Evolutionary conservation across 768 basidiomycete species (phyloP), one percentile per base, ranked within the genome.

Genomic region (Mycena vulgaris): DNA sequence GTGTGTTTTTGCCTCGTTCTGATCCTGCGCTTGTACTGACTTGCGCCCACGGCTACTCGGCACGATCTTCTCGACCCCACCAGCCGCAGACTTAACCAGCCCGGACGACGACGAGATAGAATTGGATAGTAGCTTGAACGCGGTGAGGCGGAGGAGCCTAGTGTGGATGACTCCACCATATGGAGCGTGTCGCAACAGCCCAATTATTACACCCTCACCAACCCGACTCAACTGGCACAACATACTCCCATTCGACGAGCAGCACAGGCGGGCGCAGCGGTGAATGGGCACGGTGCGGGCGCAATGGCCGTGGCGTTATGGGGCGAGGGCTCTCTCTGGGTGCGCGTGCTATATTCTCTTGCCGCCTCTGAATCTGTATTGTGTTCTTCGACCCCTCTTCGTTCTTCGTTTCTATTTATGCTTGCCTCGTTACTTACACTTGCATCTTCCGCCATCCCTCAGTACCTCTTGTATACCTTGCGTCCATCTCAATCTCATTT

Each of bases 121-220:
- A 53, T 53, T 53, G 52, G 21, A 53, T 5, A 53, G 52, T 33
- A 53, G 52, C 52, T 53, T 53, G 31, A 31, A 53, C 19, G 16
- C 52, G 52, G 52, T 53, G 52, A 53, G 52, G 52, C 33, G 53
- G 53, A 56, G 35, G 35, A 56, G 53, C 23, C 37, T 56, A n/a
- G 53, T 37, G 53, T 39, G 35, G 23, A 56, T 37, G 35, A 23
- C 53, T n/a, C n/a, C n/a, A n/a, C 53, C 53, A 16, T 27, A 14
- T 56, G 33, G 53, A 56, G 35, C 52, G 31, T 31, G 21, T 45
- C 42, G 42, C 42, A 45, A 21, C 17, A 19, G 42, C 42, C 42
- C 42, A 45, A 45, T 45, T 45, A 17, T 45, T 45, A 8, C 42
- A 45, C 9, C 9, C 42, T 45, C 42, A 45, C 42, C 42, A 45